phyloP scores from a whole-genome alignment of 106 monocot genomes.

The Iris macrosiphon region DNA sequence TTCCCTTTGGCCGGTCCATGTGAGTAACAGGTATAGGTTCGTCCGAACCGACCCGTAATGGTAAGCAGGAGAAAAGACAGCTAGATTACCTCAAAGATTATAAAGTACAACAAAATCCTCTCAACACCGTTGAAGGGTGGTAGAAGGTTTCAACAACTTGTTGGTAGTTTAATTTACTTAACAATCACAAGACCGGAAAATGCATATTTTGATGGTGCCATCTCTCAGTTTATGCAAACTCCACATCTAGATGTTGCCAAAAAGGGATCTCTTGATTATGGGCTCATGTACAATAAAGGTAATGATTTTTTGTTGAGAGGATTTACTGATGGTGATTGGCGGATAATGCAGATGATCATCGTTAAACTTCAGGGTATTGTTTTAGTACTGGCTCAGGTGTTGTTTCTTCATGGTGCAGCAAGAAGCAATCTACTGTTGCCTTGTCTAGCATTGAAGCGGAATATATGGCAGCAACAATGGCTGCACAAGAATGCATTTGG shows the following conservation, averaged over 20 bases:
- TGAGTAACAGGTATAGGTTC: too few species aligned
- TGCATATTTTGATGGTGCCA: not conserved
- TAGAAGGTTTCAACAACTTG: too few species aligned
- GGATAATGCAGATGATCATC: not conserved
- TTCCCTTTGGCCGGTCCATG: too few species aligned
- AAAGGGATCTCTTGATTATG: not conserved
- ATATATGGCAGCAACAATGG: slow-evolving; percentile 3
- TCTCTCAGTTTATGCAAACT: not conserved
- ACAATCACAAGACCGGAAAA: not conserved
- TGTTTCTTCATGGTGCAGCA: slow-evolving; percentile 1
- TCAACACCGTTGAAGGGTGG: too few species aligned
- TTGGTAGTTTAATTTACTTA: not conserved
- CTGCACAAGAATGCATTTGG: slow-evolving; percentile 2
- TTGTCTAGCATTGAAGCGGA: not conserved
- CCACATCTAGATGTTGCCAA: not conserved
- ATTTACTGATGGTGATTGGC: not conserved
- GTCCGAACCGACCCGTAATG: too few species aligned
- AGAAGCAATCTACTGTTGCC: slow-evolving; percentile 5
- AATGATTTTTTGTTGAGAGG: not conserved
- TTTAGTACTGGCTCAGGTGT: not conserved
- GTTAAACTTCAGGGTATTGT: not conserved
- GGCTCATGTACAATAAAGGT: not conserved
- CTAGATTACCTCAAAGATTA: too few species aligned
- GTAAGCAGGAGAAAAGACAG: too few species aligned
- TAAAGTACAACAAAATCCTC: not conserved